Conservation (phyloP, 257 asterid species). For the Datura wrightii region DNA sequence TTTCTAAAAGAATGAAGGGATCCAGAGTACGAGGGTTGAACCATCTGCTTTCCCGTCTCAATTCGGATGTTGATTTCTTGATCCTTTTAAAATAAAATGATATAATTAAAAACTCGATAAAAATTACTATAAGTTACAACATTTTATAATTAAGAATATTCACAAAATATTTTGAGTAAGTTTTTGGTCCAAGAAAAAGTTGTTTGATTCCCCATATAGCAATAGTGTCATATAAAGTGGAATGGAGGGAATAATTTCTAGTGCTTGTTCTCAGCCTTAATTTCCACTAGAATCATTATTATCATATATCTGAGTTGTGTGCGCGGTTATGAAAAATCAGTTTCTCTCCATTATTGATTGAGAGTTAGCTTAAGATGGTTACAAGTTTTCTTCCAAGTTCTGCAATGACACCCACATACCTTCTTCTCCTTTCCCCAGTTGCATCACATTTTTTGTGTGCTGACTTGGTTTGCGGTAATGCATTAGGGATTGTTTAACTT, state of each 20-base stretch:
- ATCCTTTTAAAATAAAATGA: background rate
- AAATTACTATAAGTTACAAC: background rate
- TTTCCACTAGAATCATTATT: background rate
- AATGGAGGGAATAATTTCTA: background rate
- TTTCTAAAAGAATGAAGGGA: background rate
- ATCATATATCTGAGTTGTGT: background rate
- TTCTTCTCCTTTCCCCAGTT: background rate
- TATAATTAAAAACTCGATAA: background rate
- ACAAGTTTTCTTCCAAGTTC: background rate
- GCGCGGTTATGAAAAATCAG: background rate
- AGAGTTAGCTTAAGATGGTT: conserved; percentile 27
- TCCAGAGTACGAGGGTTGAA: background rate
- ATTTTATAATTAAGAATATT: background rate
- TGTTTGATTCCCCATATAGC: background rate
- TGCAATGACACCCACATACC: conserved; percentile 1
- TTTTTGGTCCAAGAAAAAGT: background rate
- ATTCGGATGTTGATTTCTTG: background rate
- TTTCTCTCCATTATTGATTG: background rate
- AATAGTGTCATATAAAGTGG: background rate
- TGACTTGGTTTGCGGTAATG: background rate
- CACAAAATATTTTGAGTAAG: background rate
- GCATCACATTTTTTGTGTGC: background rate
- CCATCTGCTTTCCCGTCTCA: background rate
- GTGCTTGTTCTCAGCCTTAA: background rate
- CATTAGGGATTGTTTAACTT: background rate